These are phyloP conservation scores for Endotrypanum monterogeii DNA, from an alignment of 208 protist species.

Conservation along the genomic window DNA sequence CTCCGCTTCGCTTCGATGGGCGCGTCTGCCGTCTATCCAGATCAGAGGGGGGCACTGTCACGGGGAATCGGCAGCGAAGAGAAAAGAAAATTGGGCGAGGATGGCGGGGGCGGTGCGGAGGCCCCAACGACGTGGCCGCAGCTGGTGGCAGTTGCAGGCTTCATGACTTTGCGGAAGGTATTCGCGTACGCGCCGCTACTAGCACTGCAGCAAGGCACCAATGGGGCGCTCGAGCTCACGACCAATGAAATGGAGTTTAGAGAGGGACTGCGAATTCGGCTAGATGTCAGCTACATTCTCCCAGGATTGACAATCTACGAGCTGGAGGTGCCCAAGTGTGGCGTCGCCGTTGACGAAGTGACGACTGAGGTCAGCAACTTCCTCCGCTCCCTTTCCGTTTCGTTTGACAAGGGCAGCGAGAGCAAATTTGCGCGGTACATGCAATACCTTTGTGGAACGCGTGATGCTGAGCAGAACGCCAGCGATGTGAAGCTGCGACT, in stretches of 20 bases:
- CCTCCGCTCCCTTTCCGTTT: slow-evolving; percentile 35
- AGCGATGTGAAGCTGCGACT: slow-evolving; percentile 64
- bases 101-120: background rate
- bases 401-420: slow-evolving; percentile 49
- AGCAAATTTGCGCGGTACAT: slow-evolving; percentile 75
- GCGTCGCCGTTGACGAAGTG: slow-evolving; percentile 50
- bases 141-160: slow-evolving; percentile 20
- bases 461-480: slow-evolving; percentile 27
- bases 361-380: slow-evolving; percentile 41
- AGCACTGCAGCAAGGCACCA: slow-evolving; percentile 1
- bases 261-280: slow-evolving; percentile 25
- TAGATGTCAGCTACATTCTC: slow-evolving; percentile 31
- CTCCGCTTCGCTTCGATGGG: slow-evolving; percentile 29
- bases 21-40: slow-evolving; percentile 1
- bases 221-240: background rate
- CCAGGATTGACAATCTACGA: slow-evolving; percentile 51
- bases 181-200: slow-evolving; percentile 33
- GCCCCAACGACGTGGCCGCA: background rate
- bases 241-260: slow-evolving; percentile 14
- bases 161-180: slow-evolving; percentile 31
- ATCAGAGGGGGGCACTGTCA: slow-evolving; percentile 7
- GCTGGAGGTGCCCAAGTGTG: slow-evolving; percentile 63
- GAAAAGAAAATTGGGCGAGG: background rate
- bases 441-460: slow-evolving; percentile 36
- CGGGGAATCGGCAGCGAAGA: background rate